Conservation (phyloP, 2,329 filamentous ascomycete genomes). For the Calonectria montana region DNA sequence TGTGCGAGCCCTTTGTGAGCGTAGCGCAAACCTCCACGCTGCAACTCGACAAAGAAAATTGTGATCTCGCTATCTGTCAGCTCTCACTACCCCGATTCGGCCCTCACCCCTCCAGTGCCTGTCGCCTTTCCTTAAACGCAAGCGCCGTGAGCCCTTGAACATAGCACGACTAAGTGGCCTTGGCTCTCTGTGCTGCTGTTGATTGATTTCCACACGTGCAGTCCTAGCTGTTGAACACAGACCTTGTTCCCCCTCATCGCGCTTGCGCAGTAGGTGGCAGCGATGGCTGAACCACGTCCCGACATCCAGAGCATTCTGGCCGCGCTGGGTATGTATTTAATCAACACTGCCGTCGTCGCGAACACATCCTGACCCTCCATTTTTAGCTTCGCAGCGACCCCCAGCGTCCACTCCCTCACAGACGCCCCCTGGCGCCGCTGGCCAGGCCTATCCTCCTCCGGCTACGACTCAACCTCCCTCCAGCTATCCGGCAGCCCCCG, state of each 20-base stretch:
- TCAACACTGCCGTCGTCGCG: slow-evolving; percentile 14
- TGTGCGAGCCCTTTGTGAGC: slow-evolving; percentile 26
- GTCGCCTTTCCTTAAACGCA: slow-evolving; percentile 16
- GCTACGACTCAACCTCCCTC: slow-evolving; percentile 48
- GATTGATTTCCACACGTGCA: slow-evolving; percentile 18
- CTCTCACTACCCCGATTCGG: slow-evolving; percentile 18
- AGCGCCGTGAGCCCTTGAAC: background rate
- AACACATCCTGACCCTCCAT: slow-evolving; percentile 34
- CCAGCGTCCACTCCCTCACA: slow-evolving; percentile 56
- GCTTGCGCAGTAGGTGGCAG: slow-evolving; percentile 24
- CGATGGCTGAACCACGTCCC: slow-evolving; percentile 42
- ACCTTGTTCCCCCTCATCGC: slow-evolving; percentile 5
- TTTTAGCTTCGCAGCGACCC: slow-evolving; percentile 57
- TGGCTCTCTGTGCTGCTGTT: slow-evolving; percentile 4
- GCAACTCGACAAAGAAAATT: slow-evolving; percentile 33
- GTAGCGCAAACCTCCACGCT: slow-evolving; percentile 33
- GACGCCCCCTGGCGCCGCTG: slow-evolving; percentile 52
- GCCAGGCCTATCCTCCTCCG: slow-evolving; percentile 53
- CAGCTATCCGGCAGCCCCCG: slow-evolving; percentile 52
- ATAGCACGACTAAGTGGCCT: background rate
- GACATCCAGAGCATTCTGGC: slow-evolving; percentile 58
- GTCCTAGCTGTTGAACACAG: slow-evolving; percentile 6
- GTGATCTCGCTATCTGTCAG: slow-evolving; percentile 30
- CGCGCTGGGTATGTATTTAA: slow-evolving; percentile 56
- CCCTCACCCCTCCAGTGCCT: slow-evolving; percentile 4